Evolutionary conservation across 306 rosid genomes (phyloP).

Genomic region (Rubus parviflorus): DNA sequence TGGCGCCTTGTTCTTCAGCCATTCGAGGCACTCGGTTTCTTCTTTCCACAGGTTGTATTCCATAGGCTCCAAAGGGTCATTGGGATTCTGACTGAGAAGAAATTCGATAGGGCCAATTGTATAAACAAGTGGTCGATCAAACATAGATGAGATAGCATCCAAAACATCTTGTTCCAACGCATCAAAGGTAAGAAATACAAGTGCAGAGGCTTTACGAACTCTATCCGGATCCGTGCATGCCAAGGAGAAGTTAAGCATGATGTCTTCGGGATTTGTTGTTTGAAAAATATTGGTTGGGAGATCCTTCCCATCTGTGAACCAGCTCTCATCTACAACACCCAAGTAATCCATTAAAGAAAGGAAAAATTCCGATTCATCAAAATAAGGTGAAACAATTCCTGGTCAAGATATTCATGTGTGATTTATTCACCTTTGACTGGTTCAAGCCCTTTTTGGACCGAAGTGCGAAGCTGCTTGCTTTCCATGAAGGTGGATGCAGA

Average conservation of each 20-base stretch:
- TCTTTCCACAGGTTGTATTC: constrained; percentile 4
- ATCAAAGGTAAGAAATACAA: background rate
- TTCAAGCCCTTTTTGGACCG: constrained; percentile 9
- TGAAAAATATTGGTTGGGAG: background rate
- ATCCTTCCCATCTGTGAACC: constrained; percentile 5
- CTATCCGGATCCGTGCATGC: background rate
- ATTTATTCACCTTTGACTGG: constrained; percentile 8
- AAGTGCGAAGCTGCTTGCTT: background rate
- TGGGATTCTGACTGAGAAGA: background rate
- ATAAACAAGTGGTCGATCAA: background rate
- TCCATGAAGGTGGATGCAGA: constrained; percentile 9
- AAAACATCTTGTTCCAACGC: constrained; percentile 1
- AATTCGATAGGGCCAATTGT: background rate
- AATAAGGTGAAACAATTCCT: background rate
- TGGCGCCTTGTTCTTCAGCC: background rate
- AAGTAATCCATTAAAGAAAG: background rate
- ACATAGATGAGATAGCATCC: background rate
- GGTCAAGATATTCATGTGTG: background rate
- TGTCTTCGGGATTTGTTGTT: background rate
- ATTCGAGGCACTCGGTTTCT: constrained; percentile 7
- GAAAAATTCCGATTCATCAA: background rate
- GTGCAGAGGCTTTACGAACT: too few relatives aligned
- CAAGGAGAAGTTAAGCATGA: background rate
- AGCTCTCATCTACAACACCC: background rate
- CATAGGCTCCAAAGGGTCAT: background rate